A percentile compares a stretch with the other conserved stretches of the same genome.
These are phyloP conservation scores for Isoetes taiwanensis DNA, from an alignment of 75 land plant species.

Conservation along the genomic window DNA sequence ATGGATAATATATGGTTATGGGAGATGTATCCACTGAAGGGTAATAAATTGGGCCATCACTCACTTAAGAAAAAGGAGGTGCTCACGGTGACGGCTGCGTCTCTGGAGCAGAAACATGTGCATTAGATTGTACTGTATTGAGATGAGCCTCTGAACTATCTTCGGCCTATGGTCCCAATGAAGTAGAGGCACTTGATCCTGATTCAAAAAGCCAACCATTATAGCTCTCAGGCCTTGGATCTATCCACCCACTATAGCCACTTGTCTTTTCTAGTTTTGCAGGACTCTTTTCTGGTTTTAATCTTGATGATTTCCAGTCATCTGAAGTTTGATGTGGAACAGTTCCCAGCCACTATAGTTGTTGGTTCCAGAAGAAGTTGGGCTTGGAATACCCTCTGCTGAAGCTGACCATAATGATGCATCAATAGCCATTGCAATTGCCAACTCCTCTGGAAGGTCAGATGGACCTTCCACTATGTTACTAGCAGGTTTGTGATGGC, in stretches of 20 bases:
- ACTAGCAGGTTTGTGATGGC: too few species aligned
- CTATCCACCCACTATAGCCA: neutral
- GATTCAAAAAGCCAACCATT: neutral
- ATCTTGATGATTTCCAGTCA: too few species aligned
- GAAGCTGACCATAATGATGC: constrained; percentile 59
- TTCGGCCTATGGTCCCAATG: too few species aligned
- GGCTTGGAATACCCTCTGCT: constrained; percentile 24
- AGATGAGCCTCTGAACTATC: neutral
- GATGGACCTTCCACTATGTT: too few species aligned
- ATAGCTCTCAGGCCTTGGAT: neutral
- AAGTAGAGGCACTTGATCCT: neutral
- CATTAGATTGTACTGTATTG: too few species aligned
- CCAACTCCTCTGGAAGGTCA: constrained; percentile 57
- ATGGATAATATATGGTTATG: constrained; percentile 17
- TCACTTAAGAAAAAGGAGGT: constrained; percentile 35
- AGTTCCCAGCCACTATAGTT: too few species aligned
- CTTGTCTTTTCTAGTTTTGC: neutral
- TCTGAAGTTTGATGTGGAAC: too few species aligned
- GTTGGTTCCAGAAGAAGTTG: neutral
- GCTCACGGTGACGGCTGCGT: constrained; percentile 40
- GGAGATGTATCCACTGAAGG: constrained; percentile 55
- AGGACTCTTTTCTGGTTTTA: neutral
- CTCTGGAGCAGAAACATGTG: constrained; percentile 10
- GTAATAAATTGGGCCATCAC: constrained; percentile 50
- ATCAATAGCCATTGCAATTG: constrained; percentile 64